Evolutionary conservation across 2,329 filamentous ascomycete species (phyloP).

Genomic region (Hypoxylon sp.): DNA sequence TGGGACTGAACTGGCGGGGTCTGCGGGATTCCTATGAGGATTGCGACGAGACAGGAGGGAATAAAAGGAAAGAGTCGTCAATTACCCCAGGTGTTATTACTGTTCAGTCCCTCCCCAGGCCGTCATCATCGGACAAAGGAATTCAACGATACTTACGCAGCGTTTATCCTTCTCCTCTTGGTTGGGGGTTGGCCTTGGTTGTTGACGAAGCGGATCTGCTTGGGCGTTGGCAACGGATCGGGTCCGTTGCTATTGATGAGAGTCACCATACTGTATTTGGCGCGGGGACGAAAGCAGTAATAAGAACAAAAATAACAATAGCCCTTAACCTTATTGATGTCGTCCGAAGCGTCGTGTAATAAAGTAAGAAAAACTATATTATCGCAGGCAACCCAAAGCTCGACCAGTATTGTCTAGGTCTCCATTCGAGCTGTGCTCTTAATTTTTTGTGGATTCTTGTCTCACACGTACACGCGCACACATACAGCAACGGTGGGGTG

Average conservation of each 20-base stretch:
- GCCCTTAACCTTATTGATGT: slow-evolving; percentile 4
- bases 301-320: slow-evolving; percentile 53
- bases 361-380: slow-evolving; percentile 18
- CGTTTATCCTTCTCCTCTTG: slow-evolving; percentile 82
- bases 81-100: slow-evolving; percentile 36
- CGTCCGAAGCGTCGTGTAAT: slow-evolving; percentile 10
- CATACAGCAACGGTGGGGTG: slow-evolving; percentile 36
- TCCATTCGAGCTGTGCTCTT: slow-evolving; percentile 27
- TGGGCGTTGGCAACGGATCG: slow-evolving; percentile 60
- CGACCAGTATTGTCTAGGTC: slow-evolving; percentile 24
- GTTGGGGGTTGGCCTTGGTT: slow-evolving; percentile 85
- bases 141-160: slow-evolving; percentile 70
- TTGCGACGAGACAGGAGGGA: slow-evolving; percentile 30
- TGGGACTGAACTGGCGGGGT: slow-evolving; percentile 38
- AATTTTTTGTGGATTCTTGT: slow-evolving; percentile 38
- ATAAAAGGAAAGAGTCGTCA: slow-evolving; percentile 37
- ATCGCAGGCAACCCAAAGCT: slow-evolving; percentile 22
- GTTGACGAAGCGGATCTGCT: slow-evolving; percentile 83
- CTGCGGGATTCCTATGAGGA: slow-evolving; percentile 39
- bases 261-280: slow-evolving; percentile 59
- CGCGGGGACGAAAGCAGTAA: slow-evolving; percentile 22
- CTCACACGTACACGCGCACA: slow-evolving; percentile 29
- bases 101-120: slow-evolving; percentile 28
- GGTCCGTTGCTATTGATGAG: slow-evolving; percentile 55
- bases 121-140: slow-evolving; percentile 33